phyloP scores from a whole-genome alignment of 306 rosid species.

The Dicorynia guianensis region DNA sequence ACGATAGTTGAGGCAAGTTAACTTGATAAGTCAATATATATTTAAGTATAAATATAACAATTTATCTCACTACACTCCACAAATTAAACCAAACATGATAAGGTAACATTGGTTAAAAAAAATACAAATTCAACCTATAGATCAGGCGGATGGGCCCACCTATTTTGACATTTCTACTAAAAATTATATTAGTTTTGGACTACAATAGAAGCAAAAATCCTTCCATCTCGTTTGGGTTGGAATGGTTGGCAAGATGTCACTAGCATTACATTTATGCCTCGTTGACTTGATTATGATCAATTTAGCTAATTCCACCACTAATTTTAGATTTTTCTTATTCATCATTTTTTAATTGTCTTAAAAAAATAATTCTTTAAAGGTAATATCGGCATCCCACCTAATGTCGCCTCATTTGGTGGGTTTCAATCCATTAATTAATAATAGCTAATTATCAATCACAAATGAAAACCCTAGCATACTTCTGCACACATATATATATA shows the following conservation, averaged over 20 bases:
- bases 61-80: too few relatives aligned
- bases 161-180: too few relatives aligned
- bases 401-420: slow-evolving; percentile 36
- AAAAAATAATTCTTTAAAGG: neutral
- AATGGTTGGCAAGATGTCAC: neutral
- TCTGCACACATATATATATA: neutral
- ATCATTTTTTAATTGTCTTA: neutral
- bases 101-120: too few relatives aligned
- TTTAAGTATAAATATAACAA: too few relatives aligned
- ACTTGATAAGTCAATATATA: too few relatives aligned
- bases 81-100: too few relatives aligned
- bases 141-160: too few relatives aligned
- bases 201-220: too few relatives aligned
- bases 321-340: slow-evolving; percentile 36
- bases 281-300: slow-evolving; percentile 30
- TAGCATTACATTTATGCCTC: slow-evolving; percentile 11
- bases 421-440: neutral
- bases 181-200: too few relatives aligned
- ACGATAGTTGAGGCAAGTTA: too few relatives aligned
- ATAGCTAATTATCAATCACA: neutral
- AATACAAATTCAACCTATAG: too few relatives aligned
- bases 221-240: too few relatives aligned
- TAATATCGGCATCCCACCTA: slow-evolving; percentile 41
- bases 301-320: slow-evolving; percentile 13
- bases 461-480: neutral